Evolutionary conservation across 208 protist genomes (phyloP).

Genomic region (Trypanosoma vivax): DNA sequence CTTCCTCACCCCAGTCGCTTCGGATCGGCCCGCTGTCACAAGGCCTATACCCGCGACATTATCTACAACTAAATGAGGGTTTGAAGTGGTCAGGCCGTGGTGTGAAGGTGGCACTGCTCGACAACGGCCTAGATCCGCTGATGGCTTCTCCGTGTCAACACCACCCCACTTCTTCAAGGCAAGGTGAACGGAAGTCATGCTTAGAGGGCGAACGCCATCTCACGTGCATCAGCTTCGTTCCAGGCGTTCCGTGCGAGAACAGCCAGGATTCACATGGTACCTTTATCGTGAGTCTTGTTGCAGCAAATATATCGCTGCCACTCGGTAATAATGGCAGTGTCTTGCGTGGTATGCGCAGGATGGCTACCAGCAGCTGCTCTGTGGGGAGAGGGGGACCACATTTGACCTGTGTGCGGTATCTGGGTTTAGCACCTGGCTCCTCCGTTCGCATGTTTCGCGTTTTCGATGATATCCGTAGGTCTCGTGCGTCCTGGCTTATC

Average conservation of each 20-base stretch:
- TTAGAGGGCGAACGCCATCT: too few species aligned
- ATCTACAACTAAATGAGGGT: conserved; percentile 8
- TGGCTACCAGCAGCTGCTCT: neutral
- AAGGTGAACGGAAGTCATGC: too few species aligned
- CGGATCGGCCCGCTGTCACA: neutral
- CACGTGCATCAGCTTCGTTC: conserved; percentile 65
- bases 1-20: neutral
- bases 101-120: conserved; percentile 53
- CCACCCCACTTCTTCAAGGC: too few species aligned
- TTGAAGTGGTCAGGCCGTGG: conserved; percentile 30
- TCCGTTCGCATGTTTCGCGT: conserved; percentile 91
- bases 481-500: conserved; percentile 92
- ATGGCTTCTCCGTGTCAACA: too few species aligned
- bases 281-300: conserved; percentile 93
- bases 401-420: conserved; percentile 14
- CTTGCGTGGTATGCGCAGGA: neutral
- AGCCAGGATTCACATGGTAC: conserved; percentile 93
- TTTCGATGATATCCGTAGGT: conserved; percentile 83
- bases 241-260: conserved; percentile 45
- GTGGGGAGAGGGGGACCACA: neutral
- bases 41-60: conserved; percentile 9
- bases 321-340: neutral
- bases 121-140: conserved; percentile 38
- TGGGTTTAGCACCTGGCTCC: conserved; percentile 91
- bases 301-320: conserved; percentile 28